A percentile compares a stretch with the other conserved stretches of the same genome.
These are phyloP conservation scores for Yarrowia keelungensis DNA, from an alignment of 805 yeast species.

Conservation along the genomic window DNA sequence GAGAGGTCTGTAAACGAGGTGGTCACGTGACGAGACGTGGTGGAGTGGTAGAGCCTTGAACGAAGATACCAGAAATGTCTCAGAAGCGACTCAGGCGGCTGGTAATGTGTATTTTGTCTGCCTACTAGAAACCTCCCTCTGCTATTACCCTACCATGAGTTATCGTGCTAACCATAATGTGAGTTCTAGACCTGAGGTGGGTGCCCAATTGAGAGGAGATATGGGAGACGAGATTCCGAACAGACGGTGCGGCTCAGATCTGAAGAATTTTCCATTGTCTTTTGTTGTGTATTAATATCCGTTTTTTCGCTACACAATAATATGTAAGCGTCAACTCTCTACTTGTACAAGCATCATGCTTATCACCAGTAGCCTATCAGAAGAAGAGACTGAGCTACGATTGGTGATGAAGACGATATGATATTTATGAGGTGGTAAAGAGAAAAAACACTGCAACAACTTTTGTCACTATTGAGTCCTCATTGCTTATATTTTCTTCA, in stretches of 20 bases:
- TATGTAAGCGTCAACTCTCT: background rate
- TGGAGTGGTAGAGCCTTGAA: background rate
- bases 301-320: background rate
- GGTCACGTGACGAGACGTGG: background rate
- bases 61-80: background rate
- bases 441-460: too few relatives aligned
- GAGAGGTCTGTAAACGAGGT: too few relatives aligned
- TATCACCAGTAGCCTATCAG: slow-evolving; percentile 22
- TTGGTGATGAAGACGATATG: too few relatives aligned
- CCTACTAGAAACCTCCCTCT: background rate
- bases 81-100: too few relatives aligned
- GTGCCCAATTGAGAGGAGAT: background rate
- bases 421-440: too few relatives aligned
- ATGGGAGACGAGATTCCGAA: too few relatives aligned
- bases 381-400: background rate
- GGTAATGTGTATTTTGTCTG: too few relatives aligned
- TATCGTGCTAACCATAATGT: background rate
- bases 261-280: too few relatives aligned
- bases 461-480: too few relatives aligned
- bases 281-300: background rate
- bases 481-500: too few relatives aligned
- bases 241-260: too few relatives aligned
- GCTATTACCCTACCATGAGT: background rate
- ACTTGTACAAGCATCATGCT: background rate
- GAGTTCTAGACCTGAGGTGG: slow-evolving; percentile 6